phyloP scores from a whole-genome alignment of 805 yeast species.

The Candida wancherniae region DNA sequence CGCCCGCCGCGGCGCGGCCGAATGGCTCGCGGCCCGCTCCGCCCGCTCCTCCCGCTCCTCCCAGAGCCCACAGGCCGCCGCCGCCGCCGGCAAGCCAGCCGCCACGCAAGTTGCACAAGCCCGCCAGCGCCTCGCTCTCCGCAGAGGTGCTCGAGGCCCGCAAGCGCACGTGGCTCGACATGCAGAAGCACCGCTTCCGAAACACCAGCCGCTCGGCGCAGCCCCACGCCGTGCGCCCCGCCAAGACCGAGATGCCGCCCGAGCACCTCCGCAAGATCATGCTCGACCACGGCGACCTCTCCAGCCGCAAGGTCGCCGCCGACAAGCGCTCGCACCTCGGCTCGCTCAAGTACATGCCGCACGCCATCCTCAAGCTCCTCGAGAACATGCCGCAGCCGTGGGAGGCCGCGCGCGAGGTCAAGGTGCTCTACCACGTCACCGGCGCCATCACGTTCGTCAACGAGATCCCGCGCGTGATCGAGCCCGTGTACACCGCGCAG shows the following conservation, averaged over 20 bases:
- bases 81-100: conserved; percentile 30
- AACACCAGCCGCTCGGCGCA: conserved; percentile 22
- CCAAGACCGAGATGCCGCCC: conserved; percentile 83
- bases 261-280: conserved; percentile 86
- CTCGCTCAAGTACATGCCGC: conserved; percentile 92
- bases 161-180: conserved; percentile 55
- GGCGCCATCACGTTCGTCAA: conserved; percentile 96
- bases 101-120: conserved; percentile 10
- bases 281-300: conserved; percentile 78
- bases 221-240: conserved; percentile 51
- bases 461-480: conserved; percentile 86
- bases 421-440: conserved; percentile 80
- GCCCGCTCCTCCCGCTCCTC: conserved; percentile 20
- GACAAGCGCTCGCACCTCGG: conserved; percentile 88
- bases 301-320: conserved; percentile 69
- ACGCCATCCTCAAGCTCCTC: conserved; percentile 79
- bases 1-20: not conserved
- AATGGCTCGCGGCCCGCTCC: conserved; percentile 15
- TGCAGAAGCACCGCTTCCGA: conserved; percentile 54
- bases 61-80: conserved; percentile 22
- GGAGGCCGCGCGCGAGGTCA: conserved; percentile 84
- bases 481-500: conserved; percentile 86
- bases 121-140: not conserved
- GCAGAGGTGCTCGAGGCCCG: conserved; percentile 35
- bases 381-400: conserved; percentile 99